Conservation (phyloP, 1,284 basidiomycete genomes). For the Xerocomus tenax region DNA sequence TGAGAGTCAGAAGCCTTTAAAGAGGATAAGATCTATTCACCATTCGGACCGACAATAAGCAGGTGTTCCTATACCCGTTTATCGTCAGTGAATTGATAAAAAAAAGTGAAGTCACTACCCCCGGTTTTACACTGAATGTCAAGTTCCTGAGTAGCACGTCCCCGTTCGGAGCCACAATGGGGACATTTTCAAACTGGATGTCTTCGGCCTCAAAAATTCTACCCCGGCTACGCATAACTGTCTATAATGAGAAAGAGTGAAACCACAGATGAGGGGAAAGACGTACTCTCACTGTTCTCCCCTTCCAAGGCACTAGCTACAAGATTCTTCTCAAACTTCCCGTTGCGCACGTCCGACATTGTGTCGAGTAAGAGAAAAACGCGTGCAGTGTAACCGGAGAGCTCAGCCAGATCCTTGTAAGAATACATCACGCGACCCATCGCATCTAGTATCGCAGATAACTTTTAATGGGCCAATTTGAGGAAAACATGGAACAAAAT, state of each 20-base stretch:
- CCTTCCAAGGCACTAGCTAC: constrained; percentile 70
- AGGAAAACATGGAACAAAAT: constrained; percentile 5
- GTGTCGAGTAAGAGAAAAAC: constrained; percentile 86
- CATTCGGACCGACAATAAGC: constrained; percentile 89
- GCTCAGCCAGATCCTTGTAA: constrained; percentile 92
- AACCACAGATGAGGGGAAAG: background rate
- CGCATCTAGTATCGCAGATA: constrained; percentile 46
- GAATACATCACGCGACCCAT: constrained; percentile 88
- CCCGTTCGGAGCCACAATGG: constrained; percentile 93
- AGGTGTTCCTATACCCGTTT: constrained; percentile 62
- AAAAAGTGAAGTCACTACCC: constrained; percentile 43
- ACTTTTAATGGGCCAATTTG: background rate
- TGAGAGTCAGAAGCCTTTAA: constrained; percentile 2
- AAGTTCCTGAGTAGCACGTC: constrained; percentile 80
- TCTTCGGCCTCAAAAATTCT: constrained; percentile 76
- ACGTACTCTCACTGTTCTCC: constrained; percentile 72
- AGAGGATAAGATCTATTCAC: constrained; percentile 30
- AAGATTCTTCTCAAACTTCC: constrained; percentile 84
- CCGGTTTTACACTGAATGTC: constrained; percentile 84
- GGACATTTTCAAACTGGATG: constrained; percentile 88
- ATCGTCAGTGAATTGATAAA: constrained; percentile 3
- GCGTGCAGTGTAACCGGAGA: constrained; percentile 91
- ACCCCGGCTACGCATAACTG: constrained; percentile 77
- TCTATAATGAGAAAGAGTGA: background rate
- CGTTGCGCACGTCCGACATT: constrained; percentile 80